Evolutionary conservation across 306 rosid genomes (phyloP).

Genomic region (Neltuma alba): DNA sequence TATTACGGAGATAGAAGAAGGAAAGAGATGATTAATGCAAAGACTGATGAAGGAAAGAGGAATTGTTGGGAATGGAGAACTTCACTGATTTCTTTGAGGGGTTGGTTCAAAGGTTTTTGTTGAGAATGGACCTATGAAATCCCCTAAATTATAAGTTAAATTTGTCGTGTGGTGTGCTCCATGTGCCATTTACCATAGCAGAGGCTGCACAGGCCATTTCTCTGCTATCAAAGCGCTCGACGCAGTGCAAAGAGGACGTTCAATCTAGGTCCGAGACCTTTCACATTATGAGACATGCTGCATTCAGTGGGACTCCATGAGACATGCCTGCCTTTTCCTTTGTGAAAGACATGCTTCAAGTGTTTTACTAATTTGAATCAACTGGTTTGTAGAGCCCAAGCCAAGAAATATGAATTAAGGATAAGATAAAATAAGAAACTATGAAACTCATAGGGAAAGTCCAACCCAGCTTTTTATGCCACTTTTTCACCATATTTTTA

Average conservation of each 20-base stretch:
- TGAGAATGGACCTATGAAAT: not conserved
- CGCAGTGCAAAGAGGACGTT: not conserved
- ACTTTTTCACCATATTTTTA: not conserved
- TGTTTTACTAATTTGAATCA: not conserved
- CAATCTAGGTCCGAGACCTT: not conserved
- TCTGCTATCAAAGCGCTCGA: not conserved
- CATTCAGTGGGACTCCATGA: not conserved
- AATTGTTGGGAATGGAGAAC: not conserved
- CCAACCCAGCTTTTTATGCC: not conserved
- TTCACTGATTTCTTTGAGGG: not conserved
- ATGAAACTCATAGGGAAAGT: not conserved
- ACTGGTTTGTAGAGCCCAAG: not conserved
- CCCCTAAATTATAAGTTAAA: not conserved
- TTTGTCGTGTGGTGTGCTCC: not conserved
- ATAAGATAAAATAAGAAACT: not conserved
- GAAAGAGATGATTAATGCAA: not conserved
- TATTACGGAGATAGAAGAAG: not conserved
- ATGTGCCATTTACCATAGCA: not conserved
- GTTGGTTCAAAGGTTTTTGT: not conserved
- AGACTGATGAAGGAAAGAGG: not conserved
- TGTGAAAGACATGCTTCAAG: not conserved
- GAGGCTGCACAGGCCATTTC: not conserved
- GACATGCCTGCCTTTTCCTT: not conserved
- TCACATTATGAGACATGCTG: not conserved
- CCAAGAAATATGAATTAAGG: not conserved